phyloP scores from a whole-genome alignment of 2,329 filamentous ascomycete genomes.

The Aspergillus brasiliensis region DNA sequence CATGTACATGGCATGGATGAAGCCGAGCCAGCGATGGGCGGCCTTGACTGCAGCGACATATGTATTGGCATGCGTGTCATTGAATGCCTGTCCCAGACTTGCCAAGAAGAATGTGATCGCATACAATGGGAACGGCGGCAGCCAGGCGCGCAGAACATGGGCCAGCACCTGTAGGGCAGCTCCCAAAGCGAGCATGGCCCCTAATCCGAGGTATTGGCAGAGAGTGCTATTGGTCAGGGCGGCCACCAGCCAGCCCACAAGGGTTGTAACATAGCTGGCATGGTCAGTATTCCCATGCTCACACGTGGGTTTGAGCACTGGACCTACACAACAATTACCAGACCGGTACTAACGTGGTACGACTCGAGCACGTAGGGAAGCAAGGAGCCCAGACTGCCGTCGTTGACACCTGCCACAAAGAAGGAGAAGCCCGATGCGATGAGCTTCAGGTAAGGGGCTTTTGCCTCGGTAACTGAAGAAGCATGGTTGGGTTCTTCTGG shows the following conservation, averaged over 20 bases:
- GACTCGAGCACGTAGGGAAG: slow-evolving; percentile 64
- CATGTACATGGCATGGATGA: slow-evolving; percentile 66
- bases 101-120: slow-evolving; percentile 61
- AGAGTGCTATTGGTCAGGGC: slow-evolving; percentile 56
- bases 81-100: slow-evolving; percentile 62
- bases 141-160: slow-evolving; percentile 58
- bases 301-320: no score
- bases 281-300: no score
- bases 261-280: slow-evolving; percentile 56
- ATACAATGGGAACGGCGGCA: slow-evolving; percentile 60
- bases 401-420: slow-evolving; percentile 67
- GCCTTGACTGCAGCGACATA: slow-evolving; percentile 57
- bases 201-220: slow-evolving; percentile 56
- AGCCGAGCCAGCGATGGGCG: slow-evolving; percentile 63
- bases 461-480: background rate
- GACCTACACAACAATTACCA: slow-evolving; percentile 55
- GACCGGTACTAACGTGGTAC: slow-evolving; percentile 57
- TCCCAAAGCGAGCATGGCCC: slow-evolving; percentile 59
- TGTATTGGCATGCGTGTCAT: slow-evolving; percentile 65
- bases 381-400: slow-evolving; percentile 64
- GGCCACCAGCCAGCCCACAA: slow-evolving; percentile 62
- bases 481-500: background rate
- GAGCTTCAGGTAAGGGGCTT: slow-evolving; percentile 47
- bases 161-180: slow-evolving; percentile 53
- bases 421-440: slow-evolving; percentile 62